phyloP scores from a whole-genome alignment of 257 asterid species.

The Nicotiana noctiflora region DNA sequence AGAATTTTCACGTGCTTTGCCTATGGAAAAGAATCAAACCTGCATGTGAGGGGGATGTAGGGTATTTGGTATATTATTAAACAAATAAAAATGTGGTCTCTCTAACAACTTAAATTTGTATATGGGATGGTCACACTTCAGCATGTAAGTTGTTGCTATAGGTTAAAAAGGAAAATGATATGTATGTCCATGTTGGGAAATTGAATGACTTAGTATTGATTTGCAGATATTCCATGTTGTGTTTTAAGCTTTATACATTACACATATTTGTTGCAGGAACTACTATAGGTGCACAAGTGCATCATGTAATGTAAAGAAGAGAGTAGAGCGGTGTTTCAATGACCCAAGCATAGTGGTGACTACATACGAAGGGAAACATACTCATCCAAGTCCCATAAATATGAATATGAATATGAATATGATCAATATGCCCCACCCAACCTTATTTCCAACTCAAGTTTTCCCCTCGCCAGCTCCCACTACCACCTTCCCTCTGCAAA shows the following conservation, averaged over 20 bases:
- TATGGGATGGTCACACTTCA: too few relatives aligned
- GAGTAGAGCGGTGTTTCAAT: constrained; percentile 57
- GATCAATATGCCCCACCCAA: constrained; percentile 15
- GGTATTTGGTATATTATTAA: too few relatives aligned
- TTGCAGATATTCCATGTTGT: not conserved
- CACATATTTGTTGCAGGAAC: constrained; percentile 38
- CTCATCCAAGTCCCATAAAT: constrained; percentile 46
- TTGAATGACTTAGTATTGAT: not conserved
- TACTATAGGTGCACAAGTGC: constrained; percentile 72
- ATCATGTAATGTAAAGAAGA: constrained; percentile 69
- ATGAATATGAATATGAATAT: not conserved
- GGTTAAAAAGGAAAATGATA: not conserved
- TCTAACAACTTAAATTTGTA: too few relatives aligned
- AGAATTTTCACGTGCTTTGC: too few relatives aligned
- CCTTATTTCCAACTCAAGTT: constrained; percentile 1
- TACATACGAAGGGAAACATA: constrained; percentile 80
- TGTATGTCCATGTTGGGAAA: not conserved
- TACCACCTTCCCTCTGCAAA: not conserved
- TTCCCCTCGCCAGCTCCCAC: not conserved
- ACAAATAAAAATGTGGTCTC: too few relatives aligned
- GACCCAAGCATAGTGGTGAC: constrained; percentile 61
- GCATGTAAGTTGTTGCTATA: not conserved
- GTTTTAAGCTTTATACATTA: not conserved
- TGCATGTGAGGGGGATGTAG: too few relatives aligned
- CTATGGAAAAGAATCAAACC: too few relatives aligned